Conservation (phyloP, 306 rosid genomes). For the Fagus sylvatica region DNA sequence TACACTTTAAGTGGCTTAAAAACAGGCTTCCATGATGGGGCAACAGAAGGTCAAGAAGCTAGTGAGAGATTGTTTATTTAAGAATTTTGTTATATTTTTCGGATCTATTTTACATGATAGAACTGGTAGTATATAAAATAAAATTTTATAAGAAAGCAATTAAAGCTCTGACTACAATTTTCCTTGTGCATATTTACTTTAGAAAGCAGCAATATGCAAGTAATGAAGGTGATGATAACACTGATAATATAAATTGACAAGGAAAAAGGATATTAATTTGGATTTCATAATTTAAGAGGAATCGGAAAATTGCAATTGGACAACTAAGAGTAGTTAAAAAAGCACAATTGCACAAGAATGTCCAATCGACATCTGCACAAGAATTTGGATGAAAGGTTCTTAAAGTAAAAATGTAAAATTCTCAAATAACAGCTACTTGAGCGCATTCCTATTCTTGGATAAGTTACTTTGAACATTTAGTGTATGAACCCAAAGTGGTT, state of each 20-base stretch:
- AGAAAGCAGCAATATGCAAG: neutral
- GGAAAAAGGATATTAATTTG: neutral
- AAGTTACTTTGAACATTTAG: neutral
- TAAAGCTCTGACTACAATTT: neutral
- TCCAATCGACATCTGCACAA: neutral
- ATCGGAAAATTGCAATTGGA: neutral
- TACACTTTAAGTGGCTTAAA: neutral
- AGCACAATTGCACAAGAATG: neutral
- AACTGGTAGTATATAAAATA: neutral
- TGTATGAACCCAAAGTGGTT: neutral
- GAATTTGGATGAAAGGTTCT: neutral
- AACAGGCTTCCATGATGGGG: neutral
- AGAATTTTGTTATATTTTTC: neutral
- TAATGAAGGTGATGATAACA: neutral
- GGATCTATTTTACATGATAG: neutral
- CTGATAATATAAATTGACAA: neutral
- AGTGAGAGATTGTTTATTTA: neutral
- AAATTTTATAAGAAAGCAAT: neutral
- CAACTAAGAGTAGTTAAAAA: neutral
- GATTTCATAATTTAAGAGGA: neutral
- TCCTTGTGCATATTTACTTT: neutral
- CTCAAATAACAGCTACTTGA: neutral
- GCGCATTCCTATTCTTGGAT: neutral
- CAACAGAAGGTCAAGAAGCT: neutral
- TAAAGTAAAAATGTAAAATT: too few species aligned